A percentile compares a stretch with the other conserved stretches of the same genome.
Evolutionary conservation across 805 yeast genomes (phyloP).

Genomic region (Blastobotrys robertii): DNA sequence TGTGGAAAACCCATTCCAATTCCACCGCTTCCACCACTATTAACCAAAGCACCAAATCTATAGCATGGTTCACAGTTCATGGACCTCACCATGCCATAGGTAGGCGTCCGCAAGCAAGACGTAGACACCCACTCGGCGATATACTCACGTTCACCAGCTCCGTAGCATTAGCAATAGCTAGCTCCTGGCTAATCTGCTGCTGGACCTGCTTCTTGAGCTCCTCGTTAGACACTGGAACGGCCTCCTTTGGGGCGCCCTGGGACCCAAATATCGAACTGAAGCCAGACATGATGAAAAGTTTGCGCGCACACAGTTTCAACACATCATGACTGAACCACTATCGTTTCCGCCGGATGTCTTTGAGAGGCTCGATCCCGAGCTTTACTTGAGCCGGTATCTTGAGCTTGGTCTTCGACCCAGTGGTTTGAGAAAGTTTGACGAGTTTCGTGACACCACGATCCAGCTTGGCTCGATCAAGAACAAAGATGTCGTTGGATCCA

Average conservation of each 20-base stretch:
- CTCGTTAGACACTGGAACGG: conserved; percentile 15
- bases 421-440: conserved; percentile 52
- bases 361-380: conserved; percentile 77
- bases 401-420: conserved; percentile 70
- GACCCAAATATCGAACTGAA: conserved; percentile 17
- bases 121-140: no score
- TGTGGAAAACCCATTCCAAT: neutral
- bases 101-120: no score
- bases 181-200: conserved; percentile 64
- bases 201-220: conserved; percentile 55
- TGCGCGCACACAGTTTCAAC: neutral
- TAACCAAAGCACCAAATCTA: no score
- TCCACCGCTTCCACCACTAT: neutral
- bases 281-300: conserved; percentile 13
- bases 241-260: conserved; percentile 12
- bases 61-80: no score
- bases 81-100: no score
- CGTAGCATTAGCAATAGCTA: conserved; percentile 87
- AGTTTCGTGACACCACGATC: conserved; percentile 51
- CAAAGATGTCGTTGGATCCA: conserved; percentile 47
- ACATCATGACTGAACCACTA: conserved; percentile 30
- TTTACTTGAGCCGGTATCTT: conserved; percentile 70
- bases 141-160: conserved; percentile 54
- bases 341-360: conserved; percentile 73
- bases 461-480: conserved; percentile 14